phyloP scores from a whole-genome alignment of 2,329 filamentous ascomycete genomes.

The Ceratocystis ficicola region DNA sequence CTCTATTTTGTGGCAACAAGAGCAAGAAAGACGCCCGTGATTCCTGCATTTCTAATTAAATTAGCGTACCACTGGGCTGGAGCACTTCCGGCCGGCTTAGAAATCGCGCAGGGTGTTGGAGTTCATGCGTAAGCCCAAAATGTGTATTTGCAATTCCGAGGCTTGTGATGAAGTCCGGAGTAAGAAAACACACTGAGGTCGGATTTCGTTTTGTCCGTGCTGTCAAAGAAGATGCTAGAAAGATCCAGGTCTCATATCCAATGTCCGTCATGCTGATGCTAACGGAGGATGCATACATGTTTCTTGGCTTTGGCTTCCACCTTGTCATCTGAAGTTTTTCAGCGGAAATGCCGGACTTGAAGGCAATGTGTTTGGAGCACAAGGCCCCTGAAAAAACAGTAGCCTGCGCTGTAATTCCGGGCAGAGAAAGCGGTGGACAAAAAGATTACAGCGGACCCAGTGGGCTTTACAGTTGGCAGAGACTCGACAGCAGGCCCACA shows the following conservation, averaged over 20 bases:
- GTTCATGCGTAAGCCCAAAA: not conserved
- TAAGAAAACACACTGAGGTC: not conserved
- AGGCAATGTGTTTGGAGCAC: not conserved
- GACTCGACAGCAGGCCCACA: not conserved
- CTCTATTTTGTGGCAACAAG: no score
- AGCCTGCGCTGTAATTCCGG: no score
- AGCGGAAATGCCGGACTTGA: no score
- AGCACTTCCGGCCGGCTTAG: not conserved
- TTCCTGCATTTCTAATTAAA: not conserved
- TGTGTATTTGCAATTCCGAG: not conserved
- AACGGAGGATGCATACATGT: no score
- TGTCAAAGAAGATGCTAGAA: constrained; percentile 1
- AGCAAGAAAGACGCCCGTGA: not conserved
- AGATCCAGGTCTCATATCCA: not conserved
- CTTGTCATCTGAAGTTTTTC: not conserved
- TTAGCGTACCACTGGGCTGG: not conserved
- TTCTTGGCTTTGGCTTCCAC: not conserved
- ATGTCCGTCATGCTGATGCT: no score
- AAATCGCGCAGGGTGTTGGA: not conserved
- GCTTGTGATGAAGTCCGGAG: not conserved
- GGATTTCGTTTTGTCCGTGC: not conserved
- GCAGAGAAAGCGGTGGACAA: no score
- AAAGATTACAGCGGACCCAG: no score
- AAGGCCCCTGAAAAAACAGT: no score
- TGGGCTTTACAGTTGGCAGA: no score